Base-by-base conservation (phyloP, 2,329 filamentous ascomycete genomes). In the Paraphaeosphaeria minitans region DNA sequence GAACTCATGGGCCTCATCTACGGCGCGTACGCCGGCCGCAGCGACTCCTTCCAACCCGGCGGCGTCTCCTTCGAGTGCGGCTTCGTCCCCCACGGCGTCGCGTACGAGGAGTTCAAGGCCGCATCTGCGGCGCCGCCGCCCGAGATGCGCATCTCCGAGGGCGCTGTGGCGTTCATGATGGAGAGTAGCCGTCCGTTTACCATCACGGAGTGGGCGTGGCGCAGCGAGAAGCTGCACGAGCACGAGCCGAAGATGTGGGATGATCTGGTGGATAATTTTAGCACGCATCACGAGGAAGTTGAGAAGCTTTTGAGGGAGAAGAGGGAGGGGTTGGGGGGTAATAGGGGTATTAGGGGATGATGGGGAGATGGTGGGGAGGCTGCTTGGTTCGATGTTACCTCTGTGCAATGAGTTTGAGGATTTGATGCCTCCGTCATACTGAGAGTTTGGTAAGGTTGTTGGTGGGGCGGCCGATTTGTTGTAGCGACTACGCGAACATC, bases 1-100 rank as follows among this genome's bases (percentile, higher is more conserved):
- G 86, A 89, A 71, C 87, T 89, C 69, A 88, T 89, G 86, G 86
- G 86, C 6, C 70, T 88, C 62, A 87, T 89, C 53, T 78, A 79
- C 37, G 86, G 86, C 19, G 80, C 83, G 56, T 88, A 89, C 62
- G 86, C 67, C 39, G 75, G 75, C 9, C 72, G 75, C 14, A 72
- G 70, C 7, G 81, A 82, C 16, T 85, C 84, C 0, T 89, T 89
- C 71, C 81, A 82, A 62, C 85, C 86, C 33, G 86, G 84, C 4
- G 85, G 86, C 16, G 84, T 86, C 0, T 85, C 82, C 71, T 74
- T 88, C 75, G 89, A 92, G 72, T 91, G 90, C 68, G 66, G 88
- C 16, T 91, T 91, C 85, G 88, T 86, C 63, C 88, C 87, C 0
- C 89, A 89, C 72, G 86, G 86, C 24, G 78, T 78, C 53, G 84